phyloP scores from a whole-genome alignment of 2,329 filamentous ascomycete species.

The Xylariaceae sp. region DNA sequence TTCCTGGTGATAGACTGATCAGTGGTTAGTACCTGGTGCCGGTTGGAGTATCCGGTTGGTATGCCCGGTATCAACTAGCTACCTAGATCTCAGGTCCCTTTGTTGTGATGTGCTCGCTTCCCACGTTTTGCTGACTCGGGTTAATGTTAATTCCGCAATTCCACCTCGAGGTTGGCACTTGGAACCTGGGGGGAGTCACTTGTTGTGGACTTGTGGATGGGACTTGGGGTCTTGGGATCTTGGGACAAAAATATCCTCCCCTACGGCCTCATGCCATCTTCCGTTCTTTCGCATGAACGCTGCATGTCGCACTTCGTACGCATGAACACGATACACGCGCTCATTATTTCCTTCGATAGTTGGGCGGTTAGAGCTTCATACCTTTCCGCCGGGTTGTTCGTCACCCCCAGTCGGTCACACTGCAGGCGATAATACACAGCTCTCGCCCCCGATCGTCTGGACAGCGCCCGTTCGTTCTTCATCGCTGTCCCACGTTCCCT shows the following conservation, averaged over 20 bases:
- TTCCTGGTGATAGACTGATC: no score
- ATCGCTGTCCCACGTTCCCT: slow-evolving; percentile 8
- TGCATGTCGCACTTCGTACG: slow-evolving; percentile 20
- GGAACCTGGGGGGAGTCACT: neutral
- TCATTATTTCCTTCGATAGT: slow-evolving; percentile 18
- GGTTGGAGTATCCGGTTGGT: no score
- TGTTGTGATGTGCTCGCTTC: neutral
- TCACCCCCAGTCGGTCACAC: slow-evolving; percentile 17
- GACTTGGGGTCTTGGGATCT: no score
- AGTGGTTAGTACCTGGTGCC: no score
- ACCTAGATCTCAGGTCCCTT: neutral
- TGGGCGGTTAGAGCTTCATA: slow-evolving; percentile 26
- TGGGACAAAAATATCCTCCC: slow-evolving; percentile 2
- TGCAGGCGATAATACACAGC: slow-evolving; percentile 15
- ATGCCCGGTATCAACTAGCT: slow-evolving; percentile 1
- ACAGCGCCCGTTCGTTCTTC: slow-evolving; percentile 2
- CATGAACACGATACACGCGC: slow-evolving; percentile 8
- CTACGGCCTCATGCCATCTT: slow-evolving; percentile 20
- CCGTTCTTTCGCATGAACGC: slow-evolving; percentile 16
- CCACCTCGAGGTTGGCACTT: slow-evolving; percentile 1
- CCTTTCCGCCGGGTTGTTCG: slow-evolving; percentile 22
- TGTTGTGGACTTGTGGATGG: no score
- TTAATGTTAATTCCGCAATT: slow-evolving; percentile 1
- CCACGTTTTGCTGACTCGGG: neutral
- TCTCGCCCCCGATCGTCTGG: slow-evolving; percentile 10